Base-by-base conservation (phyloP, 371 early-diverging fungal species). In the Parasitella parasitica region DNA sequence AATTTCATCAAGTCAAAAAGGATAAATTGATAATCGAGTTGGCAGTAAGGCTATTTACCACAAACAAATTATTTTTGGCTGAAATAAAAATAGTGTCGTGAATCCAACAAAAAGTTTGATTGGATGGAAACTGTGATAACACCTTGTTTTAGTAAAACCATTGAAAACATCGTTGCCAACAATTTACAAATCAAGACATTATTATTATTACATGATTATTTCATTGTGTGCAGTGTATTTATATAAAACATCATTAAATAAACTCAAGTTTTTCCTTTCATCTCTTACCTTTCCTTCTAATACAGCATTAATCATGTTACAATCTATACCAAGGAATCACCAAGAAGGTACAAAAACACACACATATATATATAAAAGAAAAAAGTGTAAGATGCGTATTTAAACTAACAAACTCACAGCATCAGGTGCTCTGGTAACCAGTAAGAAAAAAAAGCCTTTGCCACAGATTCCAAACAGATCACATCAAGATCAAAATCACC, bases 391-490 rank as follows among this genome's bases (percentile, higher is more conserved):
- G n/a, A n/a, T n/a, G n/a, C n/a, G n/a, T n/a, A n/a, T n/a, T 20
- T 4, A 12, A 1, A 46, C 46, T 46, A 18, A 46, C 5, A 13
- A 22, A 24, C 24, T 13, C 20, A 46, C 24, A 46, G 46, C 20
- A 41, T 41, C 41, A 41, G 20, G 39, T 8, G 41, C 26, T 12
- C 38, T 34, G 46, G 36, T n/a, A 35, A 57, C 49, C 13, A 22
- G 50, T 37, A 28, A 59, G 12, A 61, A 54, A 13, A 61, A 54
- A n/a, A 61, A 61, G 13, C 62, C 62, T 15, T 54, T 61, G 37
- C 62, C 62, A 27, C 43, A 54, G 37, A 41, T 61, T 9, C 59
- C 59, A 41, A 3, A 32, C 7, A 46, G 13, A 22, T 12, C 24
- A 3, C 20, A 1, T 24, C 20, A 13, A 24, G 37, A 54, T 36